Evolutionary conservation across 2,329 filamentous ascomycete genomes (phyloP).

Genomic region (Aureobasidium sp.): DNA sequence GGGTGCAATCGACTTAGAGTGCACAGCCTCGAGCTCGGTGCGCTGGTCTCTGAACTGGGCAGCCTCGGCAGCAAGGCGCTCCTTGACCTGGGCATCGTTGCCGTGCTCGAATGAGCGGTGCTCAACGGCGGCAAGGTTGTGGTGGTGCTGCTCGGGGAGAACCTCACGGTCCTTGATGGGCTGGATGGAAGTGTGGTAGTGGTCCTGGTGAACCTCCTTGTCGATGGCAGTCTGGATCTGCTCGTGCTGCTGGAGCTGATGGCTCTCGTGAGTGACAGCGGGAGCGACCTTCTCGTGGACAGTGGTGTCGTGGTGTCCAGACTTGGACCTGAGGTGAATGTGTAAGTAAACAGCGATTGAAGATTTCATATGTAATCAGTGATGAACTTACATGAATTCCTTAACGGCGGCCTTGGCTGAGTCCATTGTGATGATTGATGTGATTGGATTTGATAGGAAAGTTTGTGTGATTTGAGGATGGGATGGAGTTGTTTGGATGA

Average conservation of each 20-base stretch:
- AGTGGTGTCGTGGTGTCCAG: slow-evolving; percentile 61
- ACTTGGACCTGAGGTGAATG: not conserved
- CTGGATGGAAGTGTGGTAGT: slow-evolving; percentile 63
- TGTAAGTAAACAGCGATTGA: not conserved
- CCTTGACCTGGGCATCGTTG: slow-evolving; percentile 43
- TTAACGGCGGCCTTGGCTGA: slow-evolving; percentile 57
- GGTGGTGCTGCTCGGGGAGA: slow-evolving; percentile 55
- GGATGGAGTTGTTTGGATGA: not conserved
- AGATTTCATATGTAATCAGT: not conserved
- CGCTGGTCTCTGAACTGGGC: slow-evolving; percentile 48
- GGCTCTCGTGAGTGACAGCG: slow-evolving; percentile 53
- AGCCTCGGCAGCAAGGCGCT: slow-evolving; percentile 47
- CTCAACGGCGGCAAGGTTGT: slow-evolving; percentile 53
- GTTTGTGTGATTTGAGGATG: not conserved
- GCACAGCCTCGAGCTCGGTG: slow-evolving; percentile 40
- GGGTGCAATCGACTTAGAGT: slow-evolving; percentile 43
- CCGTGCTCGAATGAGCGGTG: slow-evolving; percentile 57
- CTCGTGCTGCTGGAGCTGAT: slow-evolving; percentile 56
- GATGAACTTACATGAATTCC: slow-evolving; percentile 46
- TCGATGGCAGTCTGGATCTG: slow-evolving; percentile 57
- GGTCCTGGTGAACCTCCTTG: slow-evolving; percentile 63
- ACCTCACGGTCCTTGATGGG: slow-evolving; percentile 45
- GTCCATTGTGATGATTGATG: slow-evolving; percentile 45
- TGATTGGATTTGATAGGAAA: not conserved
- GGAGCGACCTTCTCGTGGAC: slow-evolving; percentile 60